phyloP scores from a whole-genome alignment of 2,329 filamentous ascomycete genomes.

The Dissoconium aciculare region DNA sequence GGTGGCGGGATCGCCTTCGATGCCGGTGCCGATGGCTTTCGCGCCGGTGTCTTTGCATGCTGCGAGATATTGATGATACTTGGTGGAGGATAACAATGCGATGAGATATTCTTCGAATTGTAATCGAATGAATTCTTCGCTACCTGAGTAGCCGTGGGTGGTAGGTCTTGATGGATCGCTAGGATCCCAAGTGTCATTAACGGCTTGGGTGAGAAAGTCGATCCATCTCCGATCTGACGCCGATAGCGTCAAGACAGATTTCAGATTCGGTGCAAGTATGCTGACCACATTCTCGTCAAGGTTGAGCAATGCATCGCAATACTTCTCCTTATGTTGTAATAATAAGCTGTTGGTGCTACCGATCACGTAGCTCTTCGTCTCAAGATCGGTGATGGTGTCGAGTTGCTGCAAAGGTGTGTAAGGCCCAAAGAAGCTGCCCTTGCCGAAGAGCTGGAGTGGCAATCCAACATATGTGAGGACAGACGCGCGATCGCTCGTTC shows the following conservation, averaged over 20 bases:
- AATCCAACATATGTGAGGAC: conserved; percentile 88
- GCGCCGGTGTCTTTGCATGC: conserved; percentile 35
- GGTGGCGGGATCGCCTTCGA: conserved; percentile 65
- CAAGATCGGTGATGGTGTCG: conserved; percentile 80
- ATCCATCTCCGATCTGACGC: conserved; percentile 90
- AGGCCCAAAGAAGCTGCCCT: conserved; percentile 87
- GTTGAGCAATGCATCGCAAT: conserved; percentile 92
- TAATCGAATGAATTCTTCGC: conserved; percentile 90
- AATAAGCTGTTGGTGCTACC: conserved; percentile 92
- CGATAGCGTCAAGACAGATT: conserved; percentile 60
- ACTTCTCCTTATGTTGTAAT: conserved; percentile 84
- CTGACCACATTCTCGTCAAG: conserved; percentile 79
- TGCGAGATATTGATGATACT: conserved; percentile 52
- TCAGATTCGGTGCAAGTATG: conserved; percentile 66
- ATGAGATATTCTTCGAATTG: conserved; percentile 96
- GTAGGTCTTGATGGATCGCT: conserved; percentile 78
- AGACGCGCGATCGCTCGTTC: conserved; percentile 81
- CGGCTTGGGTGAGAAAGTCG: conserved; percentile 81
- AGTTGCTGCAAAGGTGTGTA: conserved; percentile 95
- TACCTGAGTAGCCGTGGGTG: conserved; percentile 85
- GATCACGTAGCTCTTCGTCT: conserved; percentile 93
- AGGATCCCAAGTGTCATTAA: conserved; percentile 95
- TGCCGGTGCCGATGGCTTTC: conserved; percentile 44
- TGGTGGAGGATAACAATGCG: conserved; percentile 72
- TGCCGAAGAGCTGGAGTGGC: conserved; percentile 87